These are phyloP conservation scores for Mimosa bimucronata DNA, from an alignment of 306 rosid genomes.

Conservation along the genomic window DNA sequence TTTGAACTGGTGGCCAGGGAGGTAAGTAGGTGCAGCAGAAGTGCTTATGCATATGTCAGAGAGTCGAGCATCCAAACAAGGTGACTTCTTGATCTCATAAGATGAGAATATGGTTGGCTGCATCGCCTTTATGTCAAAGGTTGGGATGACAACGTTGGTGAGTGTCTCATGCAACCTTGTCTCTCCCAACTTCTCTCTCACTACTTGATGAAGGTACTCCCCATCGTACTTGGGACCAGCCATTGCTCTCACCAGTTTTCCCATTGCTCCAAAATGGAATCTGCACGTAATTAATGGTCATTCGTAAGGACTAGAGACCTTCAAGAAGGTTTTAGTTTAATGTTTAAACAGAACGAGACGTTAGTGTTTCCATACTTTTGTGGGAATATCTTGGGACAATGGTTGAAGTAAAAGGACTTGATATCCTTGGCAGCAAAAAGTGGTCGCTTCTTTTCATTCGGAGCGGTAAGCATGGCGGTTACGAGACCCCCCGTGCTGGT, in stretches of 20 bases:
- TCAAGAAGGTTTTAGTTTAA: neutral
- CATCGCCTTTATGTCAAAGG: conserved; percentile 62
- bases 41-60: conserved; percentile 52
- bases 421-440: conserved; percentile 68
- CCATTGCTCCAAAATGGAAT: conserved; percentile 18
- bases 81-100: conserved; percentile 41
- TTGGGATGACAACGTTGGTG: conserved; percentile 69
- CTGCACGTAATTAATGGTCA: neutral
- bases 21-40: conserved; percentile 52
- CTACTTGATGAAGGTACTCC: conserved; percentile 57
- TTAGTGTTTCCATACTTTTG: conserved; percentile 13
- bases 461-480: conserved; percentile 68
- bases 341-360: neutral
- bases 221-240: conserved; percentile 87
- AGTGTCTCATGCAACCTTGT: conserved; percentile 58
- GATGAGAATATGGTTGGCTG: conserved; percentile 68
- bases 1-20: conserved; percentile 48
- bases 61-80: conserved; percentile 41
- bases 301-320: neutral
- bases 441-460: conserved; percentile 57
- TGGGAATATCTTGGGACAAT: conserved; percentile 65
- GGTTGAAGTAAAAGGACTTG: conserved; percentile 53
- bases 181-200: conserved; percentile 60
- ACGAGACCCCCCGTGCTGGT: conserved; percentile 80
- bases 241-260: conserved; percentile 33